Conservation (phyloP, 805 yeast species). For the Clavispora asparagi region DNA sequence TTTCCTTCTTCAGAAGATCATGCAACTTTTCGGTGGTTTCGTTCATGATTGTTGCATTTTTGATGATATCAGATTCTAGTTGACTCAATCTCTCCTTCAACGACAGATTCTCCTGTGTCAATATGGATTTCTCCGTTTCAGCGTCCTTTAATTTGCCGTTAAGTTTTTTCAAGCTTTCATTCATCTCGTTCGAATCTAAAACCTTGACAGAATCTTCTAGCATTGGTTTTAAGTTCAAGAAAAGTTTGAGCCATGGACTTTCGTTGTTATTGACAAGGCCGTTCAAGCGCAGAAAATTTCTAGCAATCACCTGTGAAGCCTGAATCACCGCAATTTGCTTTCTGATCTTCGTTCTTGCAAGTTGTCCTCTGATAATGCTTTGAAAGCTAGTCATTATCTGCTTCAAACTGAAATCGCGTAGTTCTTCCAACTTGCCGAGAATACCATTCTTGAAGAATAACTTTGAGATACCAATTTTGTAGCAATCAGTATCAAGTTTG, state of each 20-base stretch:
- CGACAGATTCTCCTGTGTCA: constrained; percentile 34
- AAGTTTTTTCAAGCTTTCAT: constrained; percentile 49
- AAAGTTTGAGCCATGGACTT: constrained; percentile 66
- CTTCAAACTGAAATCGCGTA: constrained; percentile 62
- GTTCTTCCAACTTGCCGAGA: constrained; percentile 69
- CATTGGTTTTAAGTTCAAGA: constrained; percentile 68
- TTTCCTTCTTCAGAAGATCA: constrained; percentile 24
- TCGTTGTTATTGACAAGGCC: constrained; percentile 38
- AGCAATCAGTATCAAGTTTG: constrained; percentile 52
- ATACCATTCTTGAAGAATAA: constrained; percentile 75
- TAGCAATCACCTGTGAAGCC: constrained; percentile 65
- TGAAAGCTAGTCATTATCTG: constrained; percentile 57
- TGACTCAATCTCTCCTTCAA: constrained; percentile 31
- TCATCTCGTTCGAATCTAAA: constrained; percentile 51
- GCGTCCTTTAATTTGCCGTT: constrained; percentile 39
- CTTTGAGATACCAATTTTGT: constrained; percentile 66
- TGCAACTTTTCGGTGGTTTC: constrained; percentile 45
- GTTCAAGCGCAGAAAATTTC: constrained; percentile 52
- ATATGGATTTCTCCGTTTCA: constrained; percentile 22
- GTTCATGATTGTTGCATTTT: constrained; percentile 28
- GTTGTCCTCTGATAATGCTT: constrained; percentile 58
- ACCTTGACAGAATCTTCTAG: constrained; percentile 59
- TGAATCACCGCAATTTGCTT: constrained; percentile 53
- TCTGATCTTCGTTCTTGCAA: constrained; percentile 46
- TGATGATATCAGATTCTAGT: constrained; percentile 29